A percentile compares a stretch with the other conserved stretches of the same genome.
Evolutionary conservation across 805 yeast genomes (phyloP).

Genomic region (Lipomyces starkeyi): DNA sequence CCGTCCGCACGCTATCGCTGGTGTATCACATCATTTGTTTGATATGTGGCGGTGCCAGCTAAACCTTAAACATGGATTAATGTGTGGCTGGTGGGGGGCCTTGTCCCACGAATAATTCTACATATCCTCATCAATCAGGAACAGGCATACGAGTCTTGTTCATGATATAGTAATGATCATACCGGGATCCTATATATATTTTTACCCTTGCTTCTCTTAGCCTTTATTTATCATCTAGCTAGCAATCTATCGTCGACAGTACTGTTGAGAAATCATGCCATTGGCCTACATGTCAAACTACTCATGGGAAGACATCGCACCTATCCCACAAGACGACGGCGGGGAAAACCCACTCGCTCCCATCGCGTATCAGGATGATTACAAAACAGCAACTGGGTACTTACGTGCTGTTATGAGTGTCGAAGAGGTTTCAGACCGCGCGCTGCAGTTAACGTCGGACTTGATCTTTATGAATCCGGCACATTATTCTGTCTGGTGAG

Average conservation of each 20-base stretch:
- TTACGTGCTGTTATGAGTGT: conserved; percentile 63
- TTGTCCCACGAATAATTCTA: not conserved
- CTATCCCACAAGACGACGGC: conserved; percentile 43
- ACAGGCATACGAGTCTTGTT: not conserved
- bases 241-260: not conserved
- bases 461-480: conserved; percentile 79
- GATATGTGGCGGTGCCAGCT: not conserved
- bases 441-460: conserved; percentile 65
- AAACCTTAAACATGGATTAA: not conserved
- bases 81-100: not conserved
- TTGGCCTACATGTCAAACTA: conserved; percentile 34
- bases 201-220: not conserved
- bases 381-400: conserved; percentile 63
- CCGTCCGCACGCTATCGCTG: not conserved
- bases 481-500: conserved; percentile 86
- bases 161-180: not conserved
- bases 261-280: not conserved
- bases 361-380: conserved; percentile 72
- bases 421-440: conserved; percentile 72
- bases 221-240: not conserved
- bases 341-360: conserved; percentile 45
- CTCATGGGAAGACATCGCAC: conserved; percentile 45
- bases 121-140: not conserved
- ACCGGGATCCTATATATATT: not conserved
- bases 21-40: not conserved